Conservation (phyloP, 805 yeast species). For the Sugiyamaella boreocaroliniensis region DNA sequence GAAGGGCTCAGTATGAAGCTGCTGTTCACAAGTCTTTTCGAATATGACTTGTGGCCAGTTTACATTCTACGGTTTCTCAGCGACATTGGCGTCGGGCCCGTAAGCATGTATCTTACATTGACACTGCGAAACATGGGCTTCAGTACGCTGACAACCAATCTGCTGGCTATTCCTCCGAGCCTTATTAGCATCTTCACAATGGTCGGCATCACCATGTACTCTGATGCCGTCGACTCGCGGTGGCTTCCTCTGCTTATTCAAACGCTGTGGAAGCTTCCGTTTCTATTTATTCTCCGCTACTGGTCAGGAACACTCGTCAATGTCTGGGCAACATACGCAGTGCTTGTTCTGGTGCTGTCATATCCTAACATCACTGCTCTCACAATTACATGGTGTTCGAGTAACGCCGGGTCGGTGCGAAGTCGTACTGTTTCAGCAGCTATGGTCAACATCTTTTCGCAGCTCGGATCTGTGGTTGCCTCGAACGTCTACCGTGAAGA, state of each 20-base stretch:
- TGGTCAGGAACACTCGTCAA: slow-evolving; percentile 36
- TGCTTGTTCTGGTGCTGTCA: slow-evolving; percentile 26
- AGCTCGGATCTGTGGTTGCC: slow-evolving; percentile 47
- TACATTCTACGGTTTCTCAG: slow-evolving; percentile 41
- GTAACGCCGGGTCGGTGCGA: slow-evolving; percentile 55
- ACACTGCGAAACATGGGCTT: slow-evolving; percentile 46
- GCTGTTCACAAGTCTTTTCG: slow-evolving; percentile 37
- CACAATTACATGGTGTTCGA: slow-evolving; percentile 53
- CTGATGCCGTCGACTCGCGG: slow-evolving; percentile 24
- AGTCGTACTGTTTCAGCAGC: slow-evolving; percentile 59
- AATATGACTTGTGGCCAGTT: slow-evolving; percentile 51
- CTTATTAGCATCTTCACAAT: slow-evolving; percentile 19
- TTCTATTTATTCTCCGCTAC: slow-evolving; percentile 32
- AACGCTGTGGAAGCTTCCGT: slow-evolving; percentile 32
- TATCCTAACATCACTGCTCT: slow-evolving; percentile 43
- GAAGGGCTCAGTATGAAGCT: slow-evolving; percentile 41
- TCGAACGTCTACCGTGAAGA: slow-evolving; percentile 49
- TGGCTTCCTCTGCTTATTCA: slow-evolving; percentile 26
- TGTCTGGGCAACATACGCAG: slow-evolving; percentile 38
- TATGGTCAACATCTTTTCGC: slow-evolving; percentile 56
- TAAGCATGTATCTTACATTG: slow-evolving; percentile 41
- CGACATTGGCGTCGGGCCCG: slow-evolving; percentile 34
- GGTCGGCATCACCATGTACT: slow-evolving; percentile 24
- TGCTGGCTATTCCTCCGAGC: slow-evolving; percentile 36
- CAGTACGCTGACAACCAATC: slow-evolving; percentile 44